phyloP scores from a whole-genome alignment of 305 asterid species.

The Rubia peregrina region DNA sequence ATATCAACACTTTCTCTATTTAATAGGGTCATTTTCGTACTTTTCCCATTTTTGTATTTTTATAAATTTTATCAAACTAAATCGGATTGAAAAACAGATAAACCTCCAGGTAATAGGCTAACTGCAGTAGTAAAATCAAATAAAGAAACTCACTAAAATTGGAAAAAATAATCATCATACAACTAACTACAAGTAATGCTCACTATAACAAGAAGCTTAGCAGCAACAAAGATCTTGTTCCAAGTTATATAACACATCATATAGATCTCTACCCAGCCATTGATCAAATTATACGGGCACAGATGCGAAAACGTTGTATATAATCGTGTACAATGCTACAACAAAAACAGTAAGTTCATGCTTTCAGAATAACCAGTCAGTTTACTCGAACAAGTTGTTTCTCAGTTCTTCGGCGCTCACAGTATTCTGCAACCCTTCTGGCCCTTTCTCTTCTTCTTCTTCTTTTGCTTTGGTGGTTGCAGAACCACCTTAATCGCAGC shows the following conservation, averaged over 20 bases:
- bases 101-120: not conserved
- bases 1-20: too few relatives aligned
- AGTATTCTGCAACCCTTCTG: slow-evolving; percentile 36
- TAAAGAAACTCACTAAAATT: not conserved
- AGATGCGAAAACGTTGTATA: slow-evolving; percentile 3
- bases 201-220: not conserved
- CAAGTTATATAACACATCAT: slow-evolving; percentile 8
- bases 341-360: slow-evolving; percentile 16
- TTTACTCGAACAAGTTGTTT: not conserved
- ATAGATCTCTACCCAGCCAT: slow-evolving; percentile 15
- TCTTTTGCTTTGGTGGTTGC: slow-evolving; percentile 69
- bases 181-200: not conserved
- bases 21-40: too few relatives aligned
- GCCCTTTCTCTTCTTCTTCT: slow-evolving; percentile 62
- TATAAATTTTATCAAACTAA: too few relatives aligned
- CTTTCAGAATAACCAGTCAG: slow-evolving; percentile 15
- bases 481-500: slow-evolving; percentile 72
- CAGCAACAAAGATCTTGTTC: not conserved
- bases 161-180: not conserved
- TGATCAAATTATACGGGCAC: slow-evolving; percentile 9
- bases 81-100: too few relatives aligned
- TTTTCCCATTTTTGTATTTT: too few relatives aligned
- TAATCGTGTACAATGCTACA: slow-evolving; percentile 17
- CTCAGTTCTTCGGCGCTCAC: slow-evolving; percentile 17
- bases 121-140: not conserved